Evolutionary conservation across 2,329 filamentous ascomycete genomes (phyloP).

Genomic region (Penicillium digitatum): DNA sequence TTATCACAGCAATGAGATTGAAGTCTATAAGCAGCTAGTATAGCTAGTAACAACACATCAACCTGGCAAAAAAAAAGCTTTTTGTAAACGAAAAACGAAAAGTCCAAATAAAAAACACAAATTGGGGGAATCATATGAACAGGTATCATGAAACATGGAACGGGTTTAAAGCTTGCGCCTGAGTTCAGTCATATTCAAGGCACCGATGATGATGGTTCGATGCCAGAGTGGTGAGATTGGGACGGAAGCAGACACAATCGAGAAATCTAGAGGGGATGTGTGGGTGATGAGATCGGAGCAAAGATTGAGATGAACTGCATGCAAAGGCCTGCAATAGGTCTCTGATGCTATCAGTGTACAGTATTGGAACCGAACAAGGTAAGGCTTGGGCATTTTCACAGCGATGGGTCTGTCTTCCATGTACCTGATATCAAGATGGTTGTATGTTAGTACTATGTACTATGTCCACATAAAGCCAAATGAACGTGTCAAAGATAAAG

Average conservation of each 20-base stretch:
- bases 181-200: neutral
- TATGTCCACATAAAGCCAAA: neutral
- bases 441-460: conserved; percentile 17
- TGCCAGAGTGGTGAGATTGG: neutral
- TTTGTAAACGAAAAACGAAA: neutral
- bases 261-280: neutral
- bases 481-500: neutral
- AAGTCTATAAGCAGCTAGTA: conserved; percentile 3
- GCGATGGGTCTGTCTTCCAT: conserved; percentile 38
- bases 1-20: neutral
- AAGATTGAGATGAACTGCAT: neutral
- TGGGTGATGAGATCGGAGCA: neutral
- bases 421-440: conserved; percentile 25
- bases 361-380: neutral
- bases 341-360: neutral
- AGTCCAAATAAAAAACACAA: conserved; percentile 4
- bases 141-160: conserved; percentile 10
- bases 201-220: neutral
- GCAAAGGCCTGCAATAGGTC: neutral
- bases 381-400: conserved; percentile 16
- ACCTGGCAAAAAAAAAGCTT: neutral
- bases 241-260: neutral
- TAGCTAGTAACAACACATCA: neutral
- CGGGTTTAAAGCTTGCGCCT: neutral
- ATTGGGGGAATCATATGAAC: conserved; percentile 11